Base-by-base conservation (phyloP, 495 filamentous ascomycete genomes). In the Xylaria acuta region DNA sequence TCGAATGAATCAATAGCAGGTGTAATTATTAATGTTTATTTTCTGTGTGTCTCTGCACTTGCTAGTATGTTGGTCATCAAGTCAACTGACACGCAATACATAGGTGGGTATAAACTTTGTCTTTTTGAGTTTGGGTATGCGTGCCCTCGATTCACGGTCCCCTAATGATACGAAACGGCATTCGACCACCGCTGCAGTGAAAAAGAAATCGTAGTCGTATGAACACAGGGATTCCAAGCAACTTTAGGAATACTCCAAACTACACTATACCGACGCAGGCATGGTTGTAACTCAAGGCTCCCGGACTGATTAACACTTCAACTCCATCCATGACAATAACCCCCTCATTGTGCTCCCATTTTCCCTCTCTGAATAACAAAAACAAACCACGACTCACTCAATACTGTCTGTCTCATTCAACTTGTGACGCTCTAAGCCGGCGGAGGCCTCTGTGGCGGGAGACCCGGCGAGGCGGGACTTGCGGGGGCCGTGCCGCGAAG, bases 401-500 rank as follows among this genome's bases (percentile, higher is more conserved):
- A 20, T 18, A 9, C 1, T 20, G 12, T 36, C 16, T n/a, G 4
- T n/a, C 34, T 51, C 16, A 6, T 32, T 67, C 30, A 43, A 1
- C 11, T 43, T 36, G 22, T 20, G 20, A 56, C 20, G 1, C n/a
- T 49, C 45, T 60, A 69, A 22, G 58, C 43, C 58, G 70, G 74
- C 3, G 72, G 34, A 12, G 34, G 60, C 36, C 76, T 76, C 70
- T 78, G 74, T 18, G 77, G 74, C 34, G 74, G 74, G 30, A 76
- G 49, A 27, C 76, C 67, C 1, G 77, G 77, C 5, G 77, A 77
- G 5, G 74, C 45, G 1, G 77, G 75, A 51, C 70, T 49, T 22
- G 69, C 36, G 30, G 64, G 16, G 8, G 71, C 65, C 30, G 67
- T 32, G 34, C 84, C 84, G n/a, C 85, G 79, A 38, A 86, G 76